Evolutionary conservation across 2,329 filamentous ascomycete genomes (phyloP).

Genomic region (Scytalidium sp.): DNA sequence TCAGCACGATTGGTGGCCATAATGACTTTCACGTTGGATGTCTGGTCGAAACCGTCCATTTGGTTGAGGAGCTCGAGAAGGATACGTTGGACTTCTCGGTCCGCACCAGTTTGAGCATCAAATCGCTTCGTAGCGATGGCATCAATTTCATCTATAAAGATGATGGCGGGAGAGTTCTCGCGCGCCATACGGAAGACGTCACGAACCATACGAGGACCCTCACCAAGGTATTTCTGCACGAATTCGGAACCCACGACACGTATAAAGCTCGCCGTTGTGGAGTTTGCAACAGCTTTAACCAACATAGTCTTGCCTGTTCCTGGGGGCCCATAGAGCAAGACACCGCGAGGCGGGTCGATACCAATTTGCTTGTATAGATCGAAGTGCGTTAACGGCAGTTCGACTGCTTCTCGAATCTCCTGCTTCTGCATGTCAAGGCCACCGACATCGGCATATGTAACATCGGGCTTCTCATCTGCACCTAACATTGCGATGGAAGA

Average conservation of each 20-base stretch:
- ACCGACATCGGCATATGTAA: slow-evolving; percentile 96
- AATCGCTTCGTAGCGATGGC: slow-evolving; percentile 99
- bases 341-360: slow-evolving; percentile 95
- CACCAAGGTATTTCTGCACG: slow-evolving; percentile 97
- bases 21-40: slow-evolving; percentile 98
- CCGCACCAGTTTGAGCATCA: slow-evolving; percentile 95
- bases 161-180: slow-evolving; percentile 96
- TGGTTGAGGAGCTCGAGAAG: slow-evolving; percentile 96
- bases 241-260: slow-evolving; percentile 98
- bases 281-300: slow-evolving; percentile 98
- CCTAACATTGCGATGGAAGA: slow-evolving; percentile 99
- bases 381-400: slow-evolving; percentile 94
- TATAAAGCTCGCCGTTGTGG: slow-evolving; percentile 97
- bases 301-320: slow-evolving; percentile 97
- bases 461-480: slow-evolving; percentile 94
- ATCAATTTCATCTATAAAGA: slow-evolving; percentile 99
- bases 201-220: slow-evolving; percentile 97
- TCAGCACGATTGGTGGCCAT: slow-evolving; percentile 99
- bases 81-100: slow-evolving; percentile 98
- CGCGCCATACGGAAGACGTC: slow-evolving; percentile 99
- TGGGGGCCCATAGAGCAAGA: slow-evolving; percentile 91
- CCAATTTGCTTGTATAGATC: slow-evolving; percentile 98
- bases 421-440: slow-evolving; percentile 99
- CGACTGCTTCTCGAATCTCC: slow-evolving; percentile 96
- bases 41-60: slow-evolving; percentile 99